Evolutionary conservation across 192 early-diverging fungal genomes (phyloP).

Genomic region (Linnemannia hyalina): DNA sequence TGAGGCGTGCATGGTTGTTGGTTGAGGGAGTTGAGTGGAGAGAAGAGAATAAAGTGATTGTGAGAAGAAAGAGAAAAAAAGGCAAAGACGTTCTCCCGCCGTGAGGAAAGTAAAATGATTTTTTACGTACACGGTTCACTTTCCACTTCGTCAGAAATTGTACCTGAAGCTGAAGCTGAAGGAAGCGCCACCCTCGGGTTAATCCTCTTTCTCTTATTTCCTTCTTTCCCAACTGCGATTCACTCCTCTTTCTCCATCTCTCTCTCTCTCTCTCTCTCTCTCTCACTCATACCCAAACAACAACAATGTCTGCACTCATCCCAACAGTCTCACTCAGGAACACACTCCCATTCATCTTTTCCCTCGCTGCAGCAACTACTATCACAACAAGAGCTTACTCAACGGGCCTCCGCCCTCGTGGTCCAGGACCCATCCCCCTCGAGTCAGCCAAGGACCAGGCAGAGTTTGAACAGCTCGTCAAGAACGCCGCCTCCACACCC

Average conservation of each 20-base stretch:
- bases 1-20: constrained; percentile 37
- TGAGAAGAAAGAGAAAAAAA: neutral
- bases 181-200: neutral
- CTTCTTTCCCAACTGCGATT: neutral
- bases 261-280: neutral
- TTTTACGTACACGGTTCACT: neutral
- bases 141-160: neutral
- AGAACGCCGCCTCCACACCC: constrained; percentile 49
- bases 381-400: constrained; percentile 8
- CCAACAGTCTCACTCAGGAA: neutral
- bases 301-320: constrained; percentile 8
- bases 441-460: constrained; percentile 74
- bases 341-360: neutral
- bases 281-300: neutral
- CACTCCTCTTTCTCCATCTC: neutral
- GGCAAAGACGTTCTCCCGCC: too few species aligned
- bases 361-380: neutral
- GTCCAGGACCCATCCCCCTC: constrained; percentile 77
- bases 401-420: constrained; percentile 33
- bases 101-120: neutral
- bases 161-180: neutral
- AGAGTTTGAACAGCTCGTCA: constrained; percentile 80
- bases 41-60: neutral
- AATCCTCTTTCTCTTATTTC: neutral
- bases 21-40: constrained; percentile 1